These are phyloP conservation scores for Chenopodium album DNA, from an alignment of 148 eudicot species.

Conservation along the genomic window DNA sequence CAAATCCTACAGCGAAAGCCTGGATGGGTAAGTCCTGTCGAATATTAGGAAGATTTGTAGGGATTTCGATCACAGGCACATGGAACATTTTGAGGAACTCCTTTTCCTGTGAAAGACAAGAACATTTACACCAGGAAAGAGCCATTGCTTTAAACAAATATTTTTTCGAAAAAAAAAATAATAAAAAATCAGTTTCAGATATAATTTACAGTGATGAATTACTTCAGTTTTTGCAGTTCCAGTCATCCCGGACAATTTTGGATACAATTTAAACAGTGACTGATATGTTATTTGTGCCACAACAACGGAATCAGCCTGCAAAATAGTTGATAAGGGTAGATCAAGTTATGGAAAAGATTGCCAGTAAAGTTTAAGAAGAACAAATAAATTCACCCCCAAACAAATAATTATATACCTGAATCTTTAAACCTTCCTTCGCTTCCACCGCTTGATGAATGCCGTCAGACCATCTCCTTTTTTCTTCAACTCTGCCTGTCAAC, in stretches of 20 bases:
- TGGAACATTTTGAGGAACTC: conserved; percentile 97
- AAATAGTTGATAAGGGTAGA: conserved; percentile 13
- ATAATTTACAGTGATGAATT: conserved; percentile 17
- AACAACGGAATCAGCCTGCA: conserved; percentile 90
- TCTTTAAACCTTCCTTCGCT: conserved; percentile 91
- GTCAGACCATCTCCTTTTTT: conserved; percentile 95
- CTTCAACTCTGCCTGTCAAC: conserved; percentile 99
- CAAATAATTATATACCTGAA: conserved; percentile 52
- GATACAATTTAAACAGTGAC: conserved; percentile 92
- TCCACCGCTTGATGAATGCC: conserved; percentile 99
- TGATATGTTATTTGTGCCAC: conserved; percentile 99
- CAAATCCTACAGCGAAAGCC: conserved; percentile 77
- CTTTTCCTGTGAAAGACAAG: conserved; percentile 62
- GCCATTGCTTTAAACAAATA: neutral
- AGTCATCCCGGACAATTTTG: conserved; percentile 99
- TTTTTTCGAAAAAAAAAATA: too few relatives aligned
- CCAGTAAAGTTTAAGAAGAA: neutral
- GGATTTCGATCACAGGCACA: conserved; percentile 92
- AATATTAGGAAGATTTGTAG: conserved; percentile 91
- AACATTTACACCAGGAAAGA: conserved; percentile 12
- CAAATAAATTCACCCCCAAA: neutral
- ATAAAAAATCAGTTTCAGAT: neutral
- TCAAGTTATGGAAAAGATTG: conserved; percentile 9
- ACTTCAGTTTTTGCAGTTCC: conserved; percentile 99
- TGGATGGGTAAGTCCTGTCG: conserved; percentile 85